Conservation (phyloP, 129 eudicot genomes). For the Flaveria trinervia region DNA sequence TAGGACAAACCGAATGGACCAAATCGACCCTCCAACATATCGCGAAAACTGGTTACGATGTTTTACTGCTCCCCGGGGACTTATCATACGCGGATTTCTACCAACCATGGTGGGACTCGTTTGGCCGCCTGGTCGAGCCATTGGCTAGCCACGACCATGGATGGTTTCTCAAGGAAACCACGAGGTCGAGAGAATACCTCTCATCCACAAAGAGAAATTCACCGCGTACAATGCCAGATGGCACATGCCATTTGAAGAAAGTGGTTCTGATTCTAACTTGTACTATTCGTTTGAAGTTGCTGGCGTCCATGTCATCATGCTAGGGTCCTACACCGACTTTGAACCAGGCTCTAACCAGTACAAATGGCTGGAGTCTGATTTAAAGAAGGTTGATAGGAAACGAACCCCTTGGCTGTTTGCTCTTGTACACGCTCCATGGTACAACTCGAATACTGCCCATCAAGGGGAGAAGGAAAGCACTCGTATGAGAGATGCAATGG, state of each 20-base stretch:
- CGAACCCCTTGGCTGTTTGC: slow-evolving; percentile 70
- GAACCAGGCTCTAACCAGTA: slow-evolving; percentile 56
- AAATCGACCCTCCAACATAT: slow-evolving; percentile 61
- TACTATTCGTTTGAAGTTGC: slow-evolving; percentile 71
- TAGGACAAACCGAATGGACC: slow-evolving; percentile 84
- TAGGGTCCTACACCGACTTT: slow-evolving; percentile 74
- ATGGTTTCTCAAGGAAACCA: slow-evolving; percentile 94
- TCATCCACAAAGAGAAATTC: slow-evolving; percentile 39
- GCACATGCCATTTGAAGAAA: slow-evolving; percentile 72
- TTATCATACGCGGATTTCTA: slow-evolving; percentile 58
- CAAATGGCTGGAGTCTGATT: slow-evolving; percentile 60
- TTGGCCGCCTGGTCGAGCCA: slow-evolving; percentile 61
- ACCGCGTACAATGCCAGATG: slow-evolving; percentile 71
- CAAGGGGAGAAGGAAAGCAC: slow-evolving; percentile 61
- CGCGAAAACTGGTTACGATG: slow-evolving; percentile 49
- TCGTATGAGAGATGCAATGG: slow-evolving; percentile 62
- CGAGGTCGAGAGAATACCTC: slow-evolving; percentile 62
- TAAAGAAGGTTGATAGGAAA: slow-evolving; percentile 53
- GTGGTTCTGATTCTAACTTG: slow-evolving; percentile 66
- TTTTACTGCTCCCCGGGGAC: slow-evolving; percentile 72
- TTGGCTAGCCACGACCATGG: slow-evolving; percentile 80
- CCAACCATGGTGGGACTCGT: slow-evolving; percentile 75
- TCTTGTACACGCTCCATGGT: slow-evolving; percentile 79
- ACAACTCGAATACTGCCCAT: slow-evolving; percentile 70
- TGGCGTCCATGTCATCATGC: slow-evolving; percentile 70